Percentiles rank a stretch among this genome's conserved stretches.
Evolutionary conservation across 2,329 filamentous ascomycete genomes (phyloP).

Genomic region (Phoma sp.): DNA sequence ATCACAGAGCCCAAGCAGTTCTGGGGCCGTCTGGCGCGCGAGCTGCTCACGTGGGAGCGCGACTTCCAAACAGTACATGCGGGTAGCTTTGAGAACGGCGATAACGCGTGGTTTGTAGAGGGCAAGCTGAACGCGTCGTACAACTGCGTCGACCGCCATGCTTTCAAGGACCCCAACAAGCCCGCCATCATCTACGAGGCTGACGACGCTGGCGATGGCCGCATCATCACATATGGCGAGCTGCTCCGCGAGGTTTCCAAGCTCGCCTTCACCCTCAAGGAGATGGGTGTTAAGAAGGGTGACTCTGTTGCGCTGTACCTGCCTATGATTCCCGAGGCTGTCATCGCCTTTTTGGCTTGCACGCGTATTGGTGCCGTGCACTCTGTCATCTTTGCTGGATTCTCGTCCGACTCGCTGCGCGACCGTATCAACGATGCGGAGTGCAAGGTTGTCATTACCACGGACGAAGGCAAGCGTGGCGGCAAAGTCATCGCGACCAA

Average conservation of each 20-base stretch:
- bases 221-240: conserved; percentile 90
- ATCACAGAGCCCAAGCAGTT: conserved; percentile 89
- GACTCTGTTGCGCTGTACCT: conserved; percentile 97
- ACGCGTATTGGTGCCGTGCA: conserved; percentile 92
- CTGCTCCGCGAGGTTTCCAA: conserved; percentile 90
- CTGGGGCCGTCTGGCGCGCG: conserved; percentile 85
- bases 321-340: conserved; percentile 97
- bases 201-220: conserved; percentile 86
- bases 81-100: conserved; percentile 78
- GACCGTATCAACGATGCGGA: conserved; percentile 92
- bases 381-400: conserved; percentile 97
- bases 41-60: conserved; percentile 86
- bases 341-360: conserved; percentile 91
- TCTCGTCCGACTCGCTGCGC: conserved; percentile 93
- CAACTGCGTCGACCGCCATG: conserved; percentile 97
- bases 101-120: conserved; percentile 94
- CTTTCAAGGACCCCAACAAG: conserved; percentile 91
- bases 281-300: conserved; percentile 96
- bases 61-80: conserved; percentile 90
- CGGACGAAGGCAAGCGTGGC: conserved; percentile 96
- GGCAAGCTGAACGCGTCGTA: conserved; percentile 93
- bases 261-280: conserved; percentile 85
- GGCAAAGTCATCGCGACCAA: conserved; percentile 98
- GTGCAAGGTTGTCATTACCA: conserved; percentile 93
- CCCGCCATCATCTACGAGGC: conserved; percentile 99